phyloP scores from a whole-genome alignment of 2,329 filamentous ascomycete species.

The Xylaria sp. region DNA sequence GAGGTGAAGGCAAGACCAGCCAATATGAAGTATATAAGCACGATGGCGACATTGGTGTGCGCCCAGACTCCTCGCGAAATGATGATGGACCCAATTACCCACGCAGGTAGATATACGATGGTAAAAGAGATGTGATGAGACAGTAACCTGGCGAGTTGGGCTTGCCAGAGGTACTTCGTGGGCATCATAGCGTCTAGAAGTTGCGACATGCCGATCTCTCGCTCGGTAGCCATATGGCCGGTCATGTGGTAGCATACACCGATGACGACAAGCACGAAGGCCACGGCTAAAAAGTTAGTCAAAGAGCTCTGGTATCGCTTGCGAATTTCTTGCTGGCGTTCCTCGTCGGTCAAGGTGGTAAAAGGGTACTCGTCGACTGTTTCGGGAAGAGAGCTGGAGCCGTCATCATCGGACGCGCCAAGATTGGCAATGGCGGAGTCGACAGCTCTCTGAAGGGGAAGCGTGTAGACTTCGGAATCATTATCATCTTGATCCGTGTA shows the following conservation, averaged over 20 bases:
- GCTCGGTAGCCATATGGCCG: constrained; percentile 82
- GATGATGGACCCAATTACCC: constrained; percentile 76
- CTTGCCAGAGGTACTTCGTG: constrained; percentile 73
- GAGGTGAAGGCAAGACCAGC: constrained; percentile 79
- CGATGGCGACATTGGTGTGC: constrained; percentile 66
- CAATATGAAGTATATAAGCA: constrained; percentile 77
- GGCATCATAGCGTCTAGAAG: constrained; percentile 93
- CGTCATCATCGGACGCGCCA: constrained; percentile 48
- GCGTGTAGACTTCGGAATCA: constrained; percentile 75
- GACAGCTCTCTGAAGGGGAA: constrained; percentile 81
- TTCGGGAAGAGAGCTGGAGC: constrained; percentile 45
- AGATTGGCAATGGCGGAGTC: constrained; percentile 72
- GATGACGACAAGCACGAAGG: constrained; percentile 79
- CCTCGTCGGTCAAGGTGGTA: constrained; percentile 71
- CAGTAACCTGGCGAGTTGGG: constrained; percentile 77
- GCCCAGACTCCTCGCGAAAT: constrained; percentile 68
- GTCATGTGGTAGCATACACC: constrained; percentile 87
- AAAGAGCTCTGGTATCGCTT: constrained; percentile 74
- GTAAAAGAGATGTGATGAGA: constrained; percentile 83
- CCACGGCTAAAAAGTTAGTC: constrained; percentile 76
- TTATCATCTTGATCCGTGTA: constrained; percentile 70
- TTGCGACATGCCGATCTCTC: constrained; percentile 86
- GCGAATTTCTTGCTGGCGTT: constrained; percentile 70
- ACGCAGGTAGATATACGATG: constrained; percentile 79
- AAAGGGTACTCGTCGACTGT: constrained; percentile 74